These are phyloP conservation scores for Porcisia hertigi DNA, from an alignment of 208 protist species.

Conservation along the genomic window DNA sequence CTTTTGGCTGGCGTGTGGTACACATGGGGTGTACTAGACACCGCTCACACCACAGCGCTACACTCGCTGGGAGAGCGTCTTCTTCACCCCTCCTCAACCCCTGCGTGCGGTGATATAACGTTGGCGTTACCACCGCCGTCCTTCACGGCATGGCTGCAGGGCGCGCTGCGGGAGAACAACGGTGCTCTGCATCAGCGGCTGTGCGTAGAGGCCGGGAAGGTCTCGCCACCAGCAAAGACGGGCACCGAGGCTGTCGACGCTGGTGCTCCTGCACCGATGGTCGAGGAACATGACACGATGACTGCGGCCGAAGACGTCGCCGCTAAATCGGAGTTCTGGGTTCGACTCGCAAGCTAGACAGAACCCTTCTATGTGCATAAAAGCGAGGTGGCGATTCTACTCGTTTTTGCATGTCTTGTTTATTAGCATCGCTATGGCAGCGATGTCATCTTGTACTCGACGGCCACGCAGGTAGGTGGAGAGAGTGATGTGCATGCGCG, in stretches of 20 bases:
- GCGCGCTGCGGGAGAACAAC: neutral
- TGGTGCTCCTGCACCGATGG: neutral
- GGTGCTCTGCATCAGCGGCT: constrained; percentile 20
- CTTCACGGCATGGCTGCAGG: constrained; percentile 25
- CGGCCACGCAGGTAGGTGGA: neutral
- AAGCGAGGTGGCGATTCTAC: neutral
- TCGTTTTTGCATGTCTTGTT: neutral
- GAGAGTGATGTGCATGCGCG: neutral
- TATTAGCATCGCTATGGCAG: neutral
- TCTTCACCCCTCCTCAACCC: neutral
- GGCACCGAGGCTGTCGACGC: neutral
- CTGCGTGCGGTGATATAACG: neutral
- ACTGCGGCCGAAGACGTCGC: neutral
- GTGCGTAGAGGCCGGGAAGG: neutral
- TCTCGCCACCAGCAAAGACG: too few relatives aligned
- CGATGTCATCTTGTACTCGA: neutral
- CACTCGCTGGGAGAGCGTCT: constrained; percentile 10
- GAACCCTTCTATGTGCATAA: neutral
- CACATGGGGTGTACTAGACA: constrained; percentile 36
- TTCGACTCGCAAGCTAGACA: constrained; percentile 29
- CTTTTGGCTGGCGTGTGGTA: constrained; percentile 35
- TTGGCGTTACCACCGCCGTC: neutral
- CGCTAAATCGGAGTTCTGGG: constrained; percentile 29
- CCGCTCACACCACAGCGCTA: constrained; percentile 4
- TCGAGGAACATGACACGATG: neutral